Evolutionary conservation across 2,329 filamentous ascomycete species (phyloP), one percentile per base, ranked within the genome.

Genomic region (Neonectria coccinea): DNA sequence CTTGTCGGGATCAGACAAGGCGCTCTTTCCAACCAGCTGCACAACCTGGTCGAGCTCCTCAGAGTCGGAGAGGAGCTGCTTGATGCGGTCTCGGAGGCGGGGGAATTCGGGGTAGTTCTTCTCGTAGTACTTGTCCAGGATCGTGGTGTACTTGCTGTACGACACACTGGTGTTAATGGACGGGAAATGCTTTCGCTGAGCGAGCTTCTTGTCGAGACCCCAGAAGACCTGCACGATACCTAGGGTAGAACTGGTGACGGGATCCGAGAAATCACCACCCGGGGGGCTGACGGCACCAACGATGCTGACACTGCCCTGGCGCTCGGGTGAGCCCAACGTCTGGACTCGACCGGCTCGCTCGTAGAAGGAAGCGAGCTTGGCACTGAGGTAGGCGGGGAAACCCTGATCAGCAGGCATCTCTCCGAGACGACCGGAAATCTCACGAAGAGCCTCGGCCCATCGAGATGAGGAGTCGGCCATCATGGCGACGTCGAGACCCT

Each of bases 321-420:
- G 90, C 79, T 94, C 91, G 27, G 96, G 96, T 71, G 93, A 97
- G 72, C 96, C 96, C 48, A 99, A 88, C 65, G 93, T 86, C 77
- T 89, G 88, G 68, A 94, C 91, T 78, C 92, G 92, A 71, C 96
- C 96, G 70, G 96, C 96, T 84, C 96, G 94, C 83, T 99, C 96
- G 88, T 99, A 99, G 88, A 99, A 99, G 77, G 94, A 97, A 68
- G 96, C 96, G 70, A 99, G 89, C 85, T 99, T 99, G 71, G 96
- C 93, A 83, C 93, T 90, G 59, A 99, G 88, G 79, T 99, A 99
- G 56, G 96, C 96, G 50, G 96, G 96, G 90, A 97, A 99, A 89
- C 96, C 96, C 82, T 99, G 96, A 81, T 99, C 96, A 80, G 96
- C 96, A 83, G 96, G 96, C 96, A 99, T 99, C 82, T 99, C 96